These are phyloP conservation scores for Tetrahymena borealis DNA, from an alignment of 73 alveolate genomes.

Conservation along the genomic window DNA sequence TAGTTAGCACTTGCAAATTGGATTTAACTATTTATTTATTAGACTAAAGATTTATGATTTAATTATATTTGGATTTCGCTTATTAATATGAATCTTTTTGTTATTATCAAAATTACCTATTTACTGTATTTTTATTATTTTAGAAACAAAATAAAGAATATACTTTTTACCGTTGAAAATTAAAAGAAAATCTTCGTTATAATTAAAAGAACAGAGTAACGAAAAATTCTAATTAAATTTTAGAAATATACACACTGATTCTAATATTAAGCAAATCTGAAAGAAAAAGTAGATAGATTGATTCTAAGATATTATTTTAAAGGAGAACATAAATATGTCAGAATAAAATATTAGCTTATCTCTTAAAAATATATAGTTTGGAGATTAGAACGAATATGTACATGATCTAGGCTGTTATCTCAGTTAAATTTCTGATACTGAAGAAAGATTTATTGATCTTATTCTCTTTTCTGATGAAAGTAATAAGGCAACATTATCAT, in stretches of 20 bases:
- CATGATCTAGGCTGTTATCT: background rate
- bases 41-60: too few relatives aligned
- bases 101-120: too few relatives aligned
- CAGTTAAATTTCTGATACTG: background rate
- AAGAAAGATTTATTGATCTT: background rate
- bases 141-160: background rate
- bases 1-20: too few relatives aligned
- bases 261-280: background rate
- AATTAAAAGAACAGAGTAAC: background rate
- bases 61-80: too few relatives aligned
- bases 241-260: background rate
- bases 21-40: too few relatives aligned
- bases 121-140: background rate
- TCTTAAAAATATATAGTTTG: background rate
- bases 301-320: background rate
- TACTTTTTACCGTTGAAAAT: background rate
- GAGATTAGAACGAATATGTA: background rate
- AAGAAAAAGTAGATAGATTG: background rate
- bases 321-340: background rate
- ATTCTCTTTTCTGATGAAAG: background rate
- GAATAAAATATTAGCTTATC: background rate
- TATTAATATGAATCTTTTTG: too few relatives aligned
- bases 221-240: background rate
- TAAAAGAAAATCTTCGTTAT: background rate
- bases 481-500: background rate